Evolutionary conservation across 495 filamentous ascomycete species (phyloP).

Genomic region (Articulospora tetracladia): DNA sequence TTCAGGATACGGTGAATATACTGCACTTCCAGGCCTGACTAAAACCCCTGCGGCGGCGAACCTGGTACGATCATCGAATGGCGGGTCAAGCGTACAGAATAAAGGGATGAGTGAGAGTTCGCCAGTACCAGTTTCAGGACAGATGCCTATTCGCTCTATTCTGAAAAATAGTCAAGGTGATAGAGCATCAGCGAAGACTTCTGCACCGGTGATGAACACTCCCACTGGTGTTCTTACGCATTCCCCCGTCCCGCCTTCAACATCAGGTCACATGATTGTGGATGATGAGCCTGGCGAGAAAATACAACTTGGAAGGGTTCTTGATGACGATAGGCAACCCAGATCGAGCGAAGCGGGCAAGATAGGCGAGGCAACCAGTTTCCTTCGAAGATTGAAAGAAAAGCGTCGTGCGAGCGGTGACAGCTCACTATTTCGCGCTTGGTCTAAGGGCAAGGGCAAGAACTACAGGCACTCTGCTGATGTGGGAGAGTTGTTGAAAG

Average conservation of each 20-base stretch:
- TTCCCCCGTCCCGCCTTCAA: too few species aligned
- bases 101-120: not conserved
- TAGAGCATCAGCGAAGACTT: too few species aligned
- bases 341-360: not conserved
- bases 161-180: not conserved
- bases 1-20: conserved; percentile 10
- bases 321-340: not conserved
- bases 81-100: not conserved
- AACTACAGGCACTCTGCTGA: not conserved
- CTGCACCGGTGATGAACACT: too few species aligned
- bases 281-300: not conserved
- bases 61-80: not conserved
- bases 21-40: conserved; percentile 11
- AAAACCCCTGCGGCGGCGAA: not conserved
- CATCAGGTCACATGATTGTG: not conserved
- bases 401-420: not conserved
- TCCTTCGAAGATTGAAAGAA: not conserved
- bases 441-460: not conserved
- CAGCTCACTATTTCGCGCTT: not conserved
- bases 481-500: not conserved
- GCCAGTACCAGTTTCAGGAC: not conserved
- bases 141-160: not conserved
- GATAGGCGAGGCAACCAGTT: not conserved
- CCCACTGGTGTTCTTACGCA: too few species aligned
- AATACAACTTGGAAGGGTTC: not conserved